phyloP scores from a whole-genome alignment of 352 stramenopile genomes.

The Blastocystis sp. region DNA sequence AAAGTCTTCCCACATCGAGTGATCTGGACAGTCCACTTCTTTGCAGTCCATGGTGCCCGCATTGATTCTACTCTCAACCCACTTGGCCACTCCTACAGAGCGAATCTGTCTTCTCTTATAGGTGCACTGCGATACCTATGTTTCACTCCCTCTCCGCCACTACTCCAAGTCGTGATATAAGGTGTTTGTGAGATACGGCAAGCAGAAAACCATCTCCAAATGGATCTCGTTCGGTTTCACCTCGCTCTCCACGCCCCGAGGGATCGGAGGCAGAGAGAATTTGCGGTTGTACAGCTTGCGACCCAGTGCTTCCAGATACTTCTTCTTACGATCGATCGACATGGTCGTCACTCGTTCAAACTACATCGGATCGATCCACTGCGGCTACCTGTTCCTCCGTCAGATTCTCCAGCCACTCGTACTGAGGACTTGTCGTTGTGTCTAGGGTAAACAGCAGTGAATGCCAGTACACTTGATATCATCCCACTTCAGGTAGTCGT shows the following conservation, averaged over 20 bases:
- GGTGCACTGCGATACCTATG: neutral
- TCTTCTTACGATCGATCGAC: neutral
- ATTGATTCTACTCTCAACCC: neutral
- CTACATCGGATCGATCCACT: neutral
- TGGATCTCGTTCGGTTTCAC: constrained; percentile 1
- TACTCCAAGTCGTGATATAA: constrained; percentile 15
- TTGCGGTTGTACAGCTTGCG: constrained; percentile 57
- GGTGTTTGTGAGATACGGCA: neutral
- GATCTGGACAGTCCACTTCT: neutral
- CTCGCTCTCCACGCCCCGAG: neutral
- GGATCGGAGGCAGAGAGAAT: constrained; percentile 15
- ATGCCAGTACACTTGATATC: neutral
- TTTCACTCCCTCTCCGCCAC: neutral
- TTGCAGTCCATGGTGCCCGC: neutral
- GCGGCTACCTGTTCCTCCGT: neutral
- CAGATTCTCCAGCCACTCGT: neutral
- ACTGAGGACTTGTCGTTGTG: neutral
- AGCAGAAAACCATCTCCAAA: constrained; percentile 41
- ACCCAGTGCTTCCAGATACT: constrained; percentile 16
- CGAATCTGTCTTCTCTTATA: neutral
- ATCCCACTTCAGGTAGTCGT: constrained; percentile 50
- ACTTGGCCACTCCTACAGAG: neutral
- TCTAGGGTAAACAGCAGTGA: neutral
- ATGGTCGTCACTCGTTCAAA: neutral
- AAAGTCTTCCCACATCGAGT: constrained; percentile 2